A percentile compares a stretch with the other conserved stretches of the same genome.
Evolutionary conservation across 345 rosid genomes (phyloP).

Genomic region (Ricinus communis): DNA sequence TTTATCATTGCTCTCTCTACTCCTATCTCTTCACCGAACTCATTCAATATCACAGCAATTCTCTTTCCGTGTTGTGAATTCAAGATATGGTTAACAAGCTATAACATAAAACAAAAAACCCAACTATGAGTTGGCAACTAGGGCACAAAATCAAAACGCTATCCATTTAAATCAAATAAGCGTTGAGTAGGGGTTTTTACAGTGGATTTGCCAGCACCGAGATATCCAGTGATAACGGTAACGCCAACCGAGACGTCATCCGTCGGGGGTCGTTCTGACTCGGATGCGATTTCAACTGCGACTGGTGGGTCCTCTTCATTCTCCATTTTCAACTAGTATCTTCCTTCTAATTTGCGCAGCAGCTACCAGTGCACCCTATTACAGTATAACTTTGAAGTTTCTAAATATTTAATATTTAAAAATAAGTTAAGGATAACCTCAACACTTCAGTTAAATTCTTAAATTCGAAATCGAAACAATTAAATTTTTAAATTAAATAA

Average conservation of each 20-base stretch:
- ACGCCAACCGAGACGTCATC: slow-evolving; percentile 60
- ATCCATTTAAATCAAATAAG: background rate
- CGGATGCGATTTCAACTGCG: slow-evolving; percentile 49
- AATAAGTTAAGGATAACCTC: no score
- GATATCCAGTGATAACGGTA: slow-evolving; percentile 87
- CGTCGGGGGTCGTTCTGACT: slow-evolving; percentile 3
- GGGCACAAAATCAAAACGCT: slow-evolving; percentile 1
- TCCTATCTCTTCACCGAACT: slow-evolving; percentile 96
- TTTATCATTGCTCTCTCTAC: slow-evolving; percentile 97
- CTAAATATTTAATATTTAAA: no score
- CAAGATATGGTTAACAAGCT: slow-evolving; percentile 82
- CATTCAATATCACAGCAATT: slow-evolving; percentile 90
- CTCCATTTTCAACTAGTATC: background rate
- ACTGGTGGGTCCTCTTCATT: slow-evolving; percentile 68
- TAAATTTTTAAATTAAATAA: no score
- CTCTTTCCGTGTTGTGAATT: slow-evolving; percentile 84
- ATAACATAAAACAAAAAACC: background rate
- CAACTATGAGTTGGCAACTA: background rate
- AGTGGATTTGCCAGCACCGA: slow-evolving; percentile 95
- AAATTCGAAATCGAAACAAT: no score
- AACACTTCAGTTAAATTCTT: no score
- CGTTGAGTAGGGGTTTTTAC: slow-evolving; percentile 38
- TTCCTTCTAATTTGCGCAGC: background rate
- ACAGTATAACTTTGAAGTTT: no score
- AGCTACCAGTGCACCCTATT: no score